These are phyloP conservation scores for Ceratocystiopsis sp. DNA, from an alignment of 2,329 filamentous ascomycete species.

Conservation along the genomic window DNA sequence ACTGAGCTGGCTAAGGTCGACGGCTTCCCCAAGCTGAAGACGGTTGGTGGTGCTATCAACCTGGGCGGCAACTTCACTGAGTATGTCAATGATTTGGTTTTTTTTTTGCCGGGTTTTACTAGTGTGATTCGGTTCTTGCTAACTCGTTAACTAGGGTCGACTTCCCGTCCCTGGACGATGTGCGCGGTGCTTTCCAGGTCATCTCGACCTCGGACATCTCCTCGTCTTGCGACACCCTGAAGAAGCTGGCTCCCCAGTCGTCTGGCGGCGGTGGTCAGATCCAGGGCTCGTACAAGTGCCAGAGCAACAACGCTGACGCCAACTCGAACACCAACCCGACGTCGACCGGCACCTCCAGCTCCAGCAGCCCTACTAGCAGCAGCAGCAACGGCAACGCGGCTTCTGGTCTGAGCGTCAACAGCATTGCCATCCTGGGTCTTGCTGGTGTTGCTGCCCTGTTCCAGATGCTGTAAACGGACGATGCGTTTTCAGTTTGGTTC, in stretches of 20 bases:
- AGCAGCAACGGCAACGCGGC: constrained; percentile 22
- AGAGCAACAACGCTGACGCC: constrained; percentile 32
- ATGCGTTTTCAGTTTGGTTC: neutral
- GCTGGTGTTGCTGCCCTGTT: constrained; percentile 23
- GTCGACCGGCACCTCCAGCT: constrained; percentile 15
- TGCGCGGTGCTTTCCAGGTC: constrained; percentile 56
- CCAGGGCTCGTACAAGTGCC: constrained; percentile 33
- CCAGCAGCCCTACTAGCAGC: constrained; percentile 15
- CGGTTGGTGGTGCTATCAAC: constrained; percentile 64
- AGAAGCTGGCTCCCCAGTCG: constrained; percentile 23
- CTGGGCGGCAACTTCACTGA: constrained; percentile 69
- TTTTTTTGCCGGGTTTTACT: neutral
- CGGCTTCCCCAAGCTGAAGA: constrained; percentile 50
- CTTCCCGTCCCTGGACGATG: constrained; percentile 49
- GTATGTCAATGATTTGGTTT: constrained; percentile 34
- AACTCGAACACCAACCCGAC: constrained; percentile 27
- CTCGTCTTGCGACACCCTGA: constrained; percentile 36
- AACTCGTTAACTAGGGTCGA: constrained; percentile 35
- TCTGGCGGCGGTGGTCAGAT: constrained; percentile 23
- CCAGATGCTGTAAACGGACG: constrained; percentile 31
- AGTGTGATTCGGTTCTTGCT: neutral
- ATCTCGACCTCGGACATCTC: constrained; percentile 46
- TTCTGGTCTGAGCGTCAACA: constrained; percentile 29
- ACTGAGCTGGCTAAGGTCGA: constrained; percentile 48
- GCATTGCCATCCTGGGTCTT: constrained; percentile 27